Base-by-base conservation (phyloP, 306 rosid species). In the Quercus parvula region DNA sequence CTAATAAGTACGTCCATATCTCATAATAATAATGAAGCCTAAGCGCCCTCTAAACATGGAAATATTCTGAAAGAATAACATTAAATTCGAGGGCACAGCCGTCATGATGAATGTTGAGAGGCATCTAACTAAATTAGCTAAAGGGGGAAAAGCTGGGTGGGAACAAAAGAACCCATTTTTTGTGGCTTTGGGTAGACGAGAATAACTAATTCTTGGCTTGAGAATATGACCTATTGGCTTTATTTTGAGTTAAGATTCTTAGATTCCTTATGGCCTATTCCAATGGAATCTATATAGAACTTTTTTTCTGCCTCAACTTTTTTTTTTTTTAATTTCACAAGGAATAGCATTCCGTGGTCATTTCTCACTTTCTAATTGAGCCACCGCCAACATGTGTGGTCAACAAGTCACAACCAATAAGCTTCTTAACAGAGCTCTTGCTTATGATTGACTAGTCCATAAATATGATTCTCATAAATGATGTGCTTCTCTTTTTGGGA, bases 301-400 rank as follows among this genome's bases (percentile, higher is more conserved):
- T 77, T 82, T 75, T 83, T 28, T 49, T 56, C 61, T 57, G 64
- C 76, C 77, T 72, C 75, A 75, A 13, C 81, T 79, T 81, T 85
- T 77, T 83, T 75, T 49, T 73, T 83, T 77, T 35, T 6, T 7
- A 41, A 41, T 41, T 41, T 83, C 82, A 57, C 81, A 75, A 77
- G 86, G 99, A 94, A 94, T 94, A 83, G 70, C 95, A 92, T 94
- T 94, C 99, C 94, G 97, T 90, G 95, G 97, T 92, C 95, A 92
- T 94, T 94, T 91, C 97, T 87, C 76, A 80, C 94, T 91, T 89
- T 91, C 77, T 81, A 83, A 81, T 82, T 82, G 81, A 84, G 86
- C 91, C 89, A 85, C 75, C 71, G 81, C 78, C 77, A 83, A 83
- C 83, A 71, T 86, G 71, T 80, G 75, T 89, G 87, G 86, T 83